A percentile compares a stretch with the other conserved stretches of the same genome.
These are phyloP conservation scores for Zymoseptoria pseudotritici DNA, from an alignment of 2,329 filamentous ascomycete species.

Conservation along the genomic window DNA sequence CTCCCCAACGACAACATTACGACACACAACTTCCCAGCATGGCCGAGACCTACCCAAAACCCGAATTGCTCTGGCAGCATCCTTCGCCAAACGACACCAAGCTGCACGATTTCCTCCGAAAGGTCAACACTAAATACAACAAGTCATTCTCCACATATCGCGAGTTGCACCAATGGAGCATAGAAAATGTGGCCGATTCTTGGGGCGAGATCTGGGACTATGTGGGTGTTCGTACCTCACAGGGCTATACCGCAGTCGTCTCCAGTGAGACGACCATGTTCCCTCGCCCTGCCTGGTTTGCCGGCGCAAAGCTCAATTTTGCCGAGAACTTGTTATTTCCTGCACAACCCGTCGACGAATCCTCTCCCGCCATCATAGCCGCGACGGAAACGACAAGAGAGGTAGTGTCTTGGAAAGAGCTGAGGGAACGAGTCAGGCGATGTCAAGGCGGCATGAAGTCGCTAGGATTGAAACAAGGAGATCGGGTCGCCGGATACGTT, in stretches of 20 bases:
- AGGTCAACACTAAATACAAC: constrained; percentile 60
- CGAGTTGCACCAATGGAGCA: constrained; percentile 78
- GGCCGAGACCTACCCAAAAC: background rate
- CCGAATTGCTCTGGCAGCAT: constrained; percentile 31
- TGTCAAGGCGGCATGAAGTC: constrained; percentile 65
- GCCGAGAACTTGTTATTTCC: constrained; percentile 92
- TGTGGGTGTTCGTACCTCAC: constrained; percentile 65
- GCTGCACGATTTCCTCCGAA: constrained; percentile 45
- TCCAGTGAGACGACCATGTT: constrained; percentile 65
- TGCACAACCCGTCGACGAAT: constrained; percentile 48
- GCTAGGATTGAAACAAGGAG: constrained; percentile 54
- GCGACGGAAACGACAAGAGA: constrained; percentile 66
- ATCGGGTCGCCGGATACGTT: constrained; percentile 65
- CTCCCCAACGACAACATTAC: background rate
- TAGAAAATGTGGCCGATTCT: constrained; percentile 65
- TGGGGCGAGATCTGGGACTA: constrained; percentile 84
- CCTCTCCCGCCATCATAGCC: constrained; percentile 65
- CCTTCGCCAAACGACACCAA: constrained; percentile 35
- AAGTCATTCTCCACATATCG: constrained; percentile 59
- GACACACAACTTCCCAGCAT: background rate
- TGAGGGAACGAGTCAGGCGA: constrained; percentile 67
- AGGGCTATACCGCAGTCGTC: constrained; percentile 58
- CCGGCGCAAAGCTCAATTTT: constrained; percentile 75
- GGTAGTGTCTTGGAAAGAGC: constrained; percentile 66
- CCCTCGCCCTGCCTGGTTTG: constrained; percentile 79